phyloP scores from a whole-genome alignment of 78 protist genomes.

The Chrysochromulina tobinii region DNA sequence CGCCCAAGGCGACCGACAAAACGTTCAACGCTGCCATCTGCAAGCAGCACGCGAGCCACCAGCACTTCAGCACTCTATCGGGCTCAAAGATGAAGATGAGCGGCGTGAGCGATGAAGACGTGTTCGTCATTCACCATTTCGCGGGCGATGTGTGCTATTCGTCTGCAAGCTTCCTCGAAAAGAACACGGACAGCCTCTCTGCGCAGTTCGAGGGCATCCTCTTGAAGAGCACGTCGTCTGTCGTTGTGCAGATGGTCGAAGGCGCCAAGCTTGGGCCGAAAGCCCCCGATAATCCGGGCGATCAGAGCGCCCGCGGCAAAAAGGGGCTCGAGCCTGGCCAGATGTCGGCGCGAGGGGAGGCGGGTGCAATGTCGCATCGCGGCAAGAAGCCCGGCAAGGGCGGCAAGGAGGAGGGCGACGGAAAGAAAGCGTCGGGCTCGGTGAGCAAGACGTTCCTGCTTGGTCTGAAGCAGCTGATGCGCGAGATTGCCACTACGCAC shows the following conservation, averaged over 20 bases:
- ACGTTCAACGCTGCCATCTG: no score
- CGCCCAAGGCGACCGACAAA: background rate
- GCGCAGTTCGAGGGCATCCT: conserved; percentile 22
- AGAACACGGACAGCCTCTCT: background rate
- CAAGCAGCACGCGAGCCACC: no score
- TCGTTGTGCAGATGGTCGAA: background rate
- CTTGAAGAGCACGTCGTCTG: conserved; percentile 82
- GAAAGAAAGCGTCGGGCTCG: no score
- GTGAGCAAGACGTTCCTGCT: background rate
- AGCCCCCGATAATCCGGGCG: no score
- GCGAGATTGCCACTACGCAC: conserved; percentile 55
- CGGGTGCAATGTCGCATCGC: background rate
- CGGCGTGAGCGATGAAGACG: background rate
- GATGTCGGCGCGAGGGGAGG: no score
- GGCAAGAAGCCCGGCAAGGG: background rate
- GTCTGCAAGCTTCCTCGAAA: background rate
- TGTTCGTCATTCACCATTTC: conserved; percentile 76
- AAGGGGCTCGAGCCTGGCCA: background rate
- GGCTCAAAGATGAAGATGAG: no score
- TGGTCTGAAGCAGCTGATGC: conserved; percentile 62
- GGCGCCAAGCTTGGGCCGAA: background rate
- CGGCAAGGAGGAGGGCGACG: background rate
- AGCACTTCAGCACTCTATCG: no score
- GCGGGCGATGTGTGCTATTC: conserved; percentile 90
- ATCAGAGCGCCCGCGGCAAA: no score